Percentiles rank a stretch among this genome's conserved stretches.
Conservation (phyloP, 352 stramenopile genomes). For the Phytophthora cactorum region DNA sequence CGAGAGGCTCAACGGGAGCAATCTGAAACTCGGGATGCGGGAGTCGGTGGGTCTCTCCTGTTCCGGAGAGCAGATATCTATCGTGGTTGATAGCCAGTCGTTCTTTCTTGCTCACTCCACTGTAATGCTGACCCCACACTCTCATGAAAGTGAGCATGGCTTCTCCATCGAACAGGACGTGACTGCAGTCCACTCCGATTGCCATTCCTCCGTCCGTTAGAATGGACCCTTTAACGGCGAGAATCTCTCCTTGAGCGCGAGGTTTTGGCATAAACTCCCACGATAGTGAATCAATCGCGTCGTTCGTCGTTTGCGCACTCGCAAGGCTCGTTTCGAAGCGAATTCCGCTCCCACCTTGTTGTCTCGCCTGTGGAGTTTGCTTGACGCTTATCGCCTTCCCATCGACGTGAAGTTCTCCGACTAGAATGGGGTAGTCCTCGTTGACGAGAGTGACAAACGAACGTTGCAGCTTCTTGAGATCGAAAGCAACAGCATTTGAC, state of each 20-base stretch:
- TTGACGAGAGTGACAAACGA: slow-evolving; percentile 43
- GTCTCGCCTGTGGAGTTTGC: slow-evolving; percentile 25
- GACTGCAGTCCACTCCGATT: slow-evolving; percentile 51
- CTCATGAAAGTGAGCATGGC: slow-evolving; percentile 64
- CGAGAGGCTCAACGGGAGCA: slow-evolving; percentile 17
- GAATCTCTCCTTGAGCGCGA: slow-evolving; percentile 26
- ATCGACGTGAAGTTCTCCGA: slow-evolving; percentile 42
- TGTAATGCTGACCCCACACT: slow-evolving; percentile 57
- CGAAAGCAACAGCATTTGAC: slow-evolving; percentile 17
- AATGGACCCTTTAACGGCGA: slow-evolving; percentile 47
- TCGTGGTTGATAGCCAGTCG: slow-evolving; percentile 47
- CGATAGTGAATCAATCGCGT: slow-evolving; percentile 42
- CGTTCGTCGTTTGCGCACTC: slow-evolving; percentile 25
- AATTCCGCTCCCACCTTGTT: slow-evolving; percentile 32
- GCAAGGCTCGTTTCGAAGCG: slow-evolving; percentile 38
- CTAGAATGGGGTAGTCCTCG: slow-evolving; percentile 55
- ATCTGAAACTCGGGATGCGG: slow-evolving; percentile 51
- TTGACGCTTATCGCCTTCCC: slow-evolving; percentile 33
- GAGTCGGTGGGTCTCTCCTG: slow-evolving; percentile 17
- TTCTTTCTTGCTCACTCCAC: slow-evolving; percentile 23
- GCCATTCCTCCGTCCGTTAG: slow-evolving; percentile 54
- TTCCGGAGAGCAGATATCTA: slow-evolving; percentile 38
- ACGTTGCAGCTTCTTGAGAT: slow-evolving; percentile 40
- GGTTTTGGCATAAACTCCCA: slow-evolving; percentile 41
- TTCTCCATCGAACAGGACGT: slow-evolving; percentile 59